Base-by-base conservation (phyloP, 352 stramenopile species). In the Globisporangium apiculatum region DNA sequence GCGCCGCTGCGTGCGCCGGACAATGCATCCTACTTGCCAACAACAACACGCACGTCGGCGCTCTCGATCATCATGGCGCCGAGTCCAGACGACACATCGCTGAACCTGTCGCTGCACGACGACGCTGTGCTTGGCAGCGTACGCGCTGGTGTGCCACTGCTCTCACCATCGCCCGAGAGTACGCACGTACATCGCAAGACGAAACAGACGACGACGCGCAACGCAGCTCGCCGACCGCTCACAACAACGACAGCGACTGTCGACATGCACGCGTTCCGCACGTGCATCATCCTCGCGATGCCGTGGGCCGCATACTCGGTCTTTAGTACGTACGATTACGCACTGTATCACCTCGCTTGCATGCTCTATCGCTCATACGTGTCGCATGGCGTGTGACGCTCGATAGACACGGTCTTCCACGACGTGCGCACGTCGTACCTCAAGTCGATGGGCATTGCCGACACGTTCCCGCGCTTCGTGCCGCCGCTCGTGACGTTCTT, bases 271-370 rank as follows among this genome's bases (percentile, higher is more conserved):
- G 50, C 69, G 12, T 75, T 83, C 55, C 62, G 67, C 57, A 87
- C 76, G 45, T 88, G 82, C 55, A 72, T 90, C 8, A 76, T 92
- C 37, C 66, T 92, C 7, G 77, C 71, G 47, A 80, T 89, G 73
- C 82, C 82, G 3, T 92, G 79, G 79, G 72, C 73, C 35, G 79
- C 79, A 4, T 87, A 89, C 63, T 75, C 79, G 9, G 73, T 89
- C 24, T 65, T 92, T 43, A 81, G 81, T 89, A 68, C 12, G 76
- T 37, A 37, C 24, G 24, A 10, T 31, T 24, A 4, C 18, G 9
- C 5, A 41, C 18, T 43, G 1, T 24, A n/a, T 37, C 11, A 3
- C 11, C 1, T 8, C 12, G 6, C 2, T 36, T 5, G 7, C 8
- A 5, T 15, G 10, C n/a, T 8, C 31, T 48, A 9, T 58, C 48